These are phyloP conservation scores for Sicyos edulis DNA, from an alignment of 306 rosid genomes.

Conservation along the genomic window DNA sequence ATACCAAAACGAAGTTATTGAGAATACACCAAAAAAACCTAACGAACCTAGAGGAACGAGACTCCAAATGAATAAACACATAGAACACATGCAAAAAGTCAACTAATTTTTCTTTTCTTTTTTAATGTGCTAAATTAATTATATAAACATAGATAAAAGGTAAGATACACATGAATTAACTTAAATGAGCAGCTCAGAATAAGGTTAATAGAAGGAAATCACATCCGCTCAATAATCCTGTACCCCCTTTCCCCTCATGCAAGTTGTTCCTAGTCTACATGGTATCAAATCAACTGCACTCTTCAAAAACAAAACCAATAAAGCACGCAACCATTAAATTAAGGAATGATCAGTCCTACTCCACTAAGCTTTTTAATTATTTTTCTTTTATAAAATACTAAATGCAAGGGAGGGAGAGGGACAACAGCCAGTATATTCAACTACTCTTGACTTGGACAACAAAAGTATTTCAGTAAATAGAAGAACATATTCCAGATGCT, in stretches of 20 bases:
- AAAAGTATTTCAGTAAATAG: not conserved
- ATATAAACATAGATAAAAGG: not conserved
- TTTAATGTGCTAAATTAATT: slow-evolving; percentile 14
- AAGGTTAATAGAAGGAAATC: not conserved
- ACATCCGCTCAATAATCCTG: not conserved
- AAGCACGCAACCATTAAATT: not conserved
- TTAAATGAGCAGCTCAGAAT: not conserved
- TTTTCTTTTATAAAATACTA: not conserved
- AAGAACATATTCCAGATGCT: not conserved
- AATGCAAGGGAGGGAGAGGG: not conserved
- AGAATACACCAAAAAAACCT: not conserved
- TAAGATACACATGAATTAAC: not conserved
- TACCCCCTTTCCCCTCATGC: not conserved
- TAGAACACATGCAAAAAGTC: slow-evolving; percentile 5
- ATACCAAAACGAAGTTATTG: not conserved
- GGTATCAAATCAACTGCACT: not conserved
- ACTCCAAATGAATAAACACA: not conserved
- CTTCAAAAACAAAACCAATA: not conserved
- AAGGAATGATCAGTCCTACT: not conserved
- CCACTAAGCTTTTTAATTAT: slow-evolving; percentile 1
- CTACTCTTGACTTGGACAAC: not conserved
- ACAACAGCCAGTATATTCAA: not conserved
- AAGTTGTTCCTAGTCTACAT: not conserved
- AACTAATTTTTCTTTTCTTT: too few relatives aligned
- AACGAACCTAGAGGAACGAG: not conserved